Base-by-base conservation (phyloP, 1,139 yeast genomes). In the Diutina mesorugosa region DNA sequence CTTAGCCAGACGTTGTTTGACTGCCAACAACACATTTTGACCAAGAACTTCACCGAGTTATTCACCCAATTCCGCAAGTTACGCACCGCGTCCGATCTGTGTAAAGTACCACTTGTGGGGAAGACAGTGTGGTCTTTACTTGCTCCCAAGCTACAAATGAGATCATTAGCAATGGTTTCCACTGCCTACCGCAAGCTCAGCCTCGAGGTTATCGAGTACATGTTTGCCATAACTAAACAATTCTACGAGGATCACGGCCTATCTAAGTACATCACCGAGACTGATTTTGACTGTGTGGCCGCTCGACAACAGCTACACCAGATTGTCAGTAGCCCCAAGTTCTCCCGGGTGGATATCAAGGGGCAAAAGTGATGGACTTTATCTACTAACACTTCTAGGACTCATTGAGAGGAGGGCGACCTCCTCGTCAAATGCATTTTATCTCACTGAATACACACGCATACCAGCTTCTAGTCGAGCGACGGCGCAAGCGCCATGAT, bases 301-400 rank as follows among this genome's bases (percentile, higher is more conserved):
- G 79, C 87, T 0, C 73, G 83, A 63, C 64, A 72, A 0, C 65
- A 67, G 0, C 72, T 87, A 12, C 74, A 74, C 55, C 70, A 59
- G 6, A 63, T 72, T 8, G 72, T 79, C 18, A 73, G 76, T 57
- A 70, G 72, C 55, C 70, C 76, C 28, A 75, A 72, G 35, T 79
- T 79, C 61, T 79, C 75, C 59, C 86, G 80, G 65, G 84, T 91
- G n/a, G 97, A 91, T 66, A 90, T 91, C 59, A 91, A 90, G 72
- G 97, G 98, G 0, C 97, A 91, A 68, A 77, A 86, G 21, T 87
- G 67, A 66, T 26, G 14, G 10, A 41, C n/a, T 9, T 6, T 14
- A 32, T 32, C 35, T 32, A 32, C 35, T 32, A 32, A 32, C 35
- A 10, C 9, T 32, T 32, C 12, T 32, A 32, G 35, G 35, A 32